Evolutionary conservation across 768 basidiomycete species (phyloP).

Genomic region (Leucosporidium scottii): DNA sequence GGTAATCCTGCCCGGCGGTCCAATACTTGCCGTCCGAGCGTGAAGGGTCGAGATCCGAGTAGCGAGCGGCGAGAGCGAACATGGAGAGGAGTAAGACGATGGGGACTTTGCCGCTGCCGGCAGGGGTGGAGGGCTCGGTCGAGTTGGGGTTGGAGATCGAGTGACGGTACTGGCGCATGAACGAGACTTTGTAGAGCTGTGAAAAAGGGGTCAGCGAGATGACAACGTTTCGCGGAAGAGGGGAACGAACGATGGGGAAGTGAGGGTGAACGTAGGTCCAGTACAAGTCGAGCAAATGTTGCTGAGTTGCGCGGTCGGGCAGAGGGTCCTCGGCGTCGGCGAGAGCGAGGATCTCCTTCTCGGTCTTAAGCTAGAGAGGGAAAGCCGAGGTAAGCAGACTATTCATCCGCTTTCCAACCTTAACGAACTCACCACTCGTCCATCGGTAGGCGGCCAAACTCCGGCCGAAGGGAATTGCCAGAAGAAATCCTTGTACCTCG

Average conservation of each 20-base stretch:
- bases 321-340: conserved; percentile 47
- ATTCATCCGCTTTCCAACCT: background rate
- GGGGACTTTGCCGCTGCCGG: conserved; percentile 41
- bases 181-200: conserved; percentile 31
- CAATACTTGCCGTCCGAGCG: conserved; percentile 34
- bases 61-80: conserved; percentile 74
- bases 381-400: background rate
- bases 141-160: conserved; percentile 26
- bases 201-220: background rate
- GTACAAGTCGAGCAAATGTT: conserved; percentile 66
- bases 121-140: conserved; percentile 15
- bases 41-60: conserved; percentile 41
- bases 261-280: conserved; percentile 73
- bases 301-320: conserved; percentile 57
- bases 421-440: conserved; percentile 6
- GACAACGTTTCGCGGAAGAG: background rate
- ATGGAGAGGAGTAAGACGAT: conserved; percentile 70
- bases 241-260: conserved; percentile 57
- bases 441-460: conserved; percentile 71
- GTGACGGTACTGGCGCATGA: conserved; percentile 35
- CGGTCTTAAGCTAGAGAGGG: conserved; percentile 26
- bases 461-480: conserved; percentile 69
- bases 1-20: conserved; percentile 34
- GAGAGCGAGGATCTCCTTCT: conserved; percentile 34
- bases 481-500: conserved; percentile 36